A percentile compares a stretch with the other conserved stretches of the same genome.
phyloP scores from a whole-genome alignment of 2,329 filamentous ascomycete genomes.

The Colletotrichum horii region DNA sequence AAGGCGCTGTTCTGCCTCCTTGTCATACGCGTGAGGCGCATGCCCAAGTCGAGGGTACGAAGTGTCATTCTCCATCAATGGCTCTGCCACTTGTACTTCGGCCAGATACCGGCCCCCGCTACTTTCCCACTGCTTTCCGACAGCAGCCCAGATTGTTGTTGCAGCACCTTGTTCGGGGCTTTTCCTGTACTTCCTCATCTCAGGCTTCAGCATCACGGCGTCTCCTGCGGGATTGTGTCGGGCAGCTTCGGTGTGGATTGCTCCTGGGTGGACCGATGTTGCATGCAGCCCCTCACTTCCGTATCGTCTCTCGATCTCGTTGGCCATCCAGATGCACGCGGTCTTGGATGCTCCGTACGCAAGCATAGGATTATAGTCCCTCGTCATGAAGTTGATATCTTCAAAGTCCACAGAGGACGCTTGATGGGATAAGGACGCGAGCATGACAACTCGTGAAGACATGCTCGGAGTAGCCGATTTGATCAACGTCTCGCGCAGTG shows the following conservation, averaged over 20 bases:
- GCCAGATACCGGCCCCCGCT: constrained; percentile 51
- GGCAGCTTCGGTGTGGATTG: constrained; percentile 34
- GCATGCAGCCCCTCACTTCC: constrained; percentile 47
- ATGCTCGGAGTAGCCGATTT: not conserved
- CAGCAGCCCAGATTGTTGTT: constrained; percentile 49
- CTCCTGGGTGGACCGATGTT: constrained; percentile 51
- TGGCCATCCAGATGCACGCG: constrained; percentile 47
- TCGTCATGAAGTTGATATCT: constrained; percentile 23
- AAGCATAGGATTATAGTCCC: constrained; percentile 33
- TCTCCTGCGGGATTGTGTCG: not conserved
- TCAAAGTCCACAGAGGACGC: constrained; percentile 11
- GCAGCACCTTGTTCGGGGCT: constrained; percentile 50
- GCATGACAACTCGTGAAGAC: constrained; percentile 40
- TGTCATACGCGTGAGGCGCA: not conserved
- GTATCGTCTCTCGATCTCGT: constrained; percentile 54
- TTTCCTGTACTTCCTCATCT: not conserved
- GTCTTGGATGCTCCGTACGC: constrained; percentile 42
- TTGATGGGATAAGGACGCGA: constrained; percentile 28
- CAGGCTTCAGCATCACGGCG: constrained; percentile 6
- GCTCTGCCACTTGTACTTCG: constrained; percentile 36
- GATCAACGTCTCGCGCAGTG: constrained; percentile 50
- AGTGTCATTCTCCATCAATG: not conserved
- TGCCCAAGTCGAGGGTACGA: not conserved
- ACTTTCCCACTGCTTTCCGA: constrained; percentile 44
- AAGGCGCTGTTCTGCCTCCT: not conserved